Evolutionary conservation across 768 basidiomycete genomes (phyloP), one percentile per base, ranked within the genome.

Genomic region (Trametes cingulata): DNA sequence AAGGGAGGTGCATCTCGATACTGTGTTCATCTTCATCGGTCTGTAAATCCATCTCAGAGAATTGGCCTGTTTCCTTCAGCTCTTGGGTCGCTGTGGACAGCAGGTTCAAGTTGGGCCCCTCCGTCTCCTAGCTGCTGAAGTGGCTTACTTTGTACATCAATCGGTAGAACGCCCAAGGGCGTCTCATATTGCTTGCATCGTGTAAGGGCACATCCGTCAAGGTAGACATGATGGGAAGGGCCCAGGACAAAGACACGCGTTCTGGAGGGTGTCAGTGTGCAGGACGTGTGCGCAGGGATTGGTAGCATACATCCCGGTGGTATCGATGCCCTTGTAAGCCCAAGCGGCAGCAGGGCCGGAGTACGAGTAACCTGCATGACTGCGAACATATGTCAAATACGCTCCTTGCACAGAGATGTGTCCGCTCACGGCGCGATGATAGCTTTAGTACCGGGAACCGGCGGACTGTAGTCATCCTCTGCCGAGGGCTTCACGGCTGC

Each of bases 1-100:
- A 95, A 6, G 96, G 95, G 17, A 98, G 81, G 68, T 98, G 95
- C 93, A 99, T 95, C 76, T 99, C 97, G 55, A 99, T 85, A 69
- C 93, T 95, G 72, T 99, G 97, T 68, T 99, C 97, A 27, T 88
- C 92, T 73, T 95, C 94, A 69, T 99, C 97, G 2, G 85, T 85
- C 1, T 75, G 67, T 2, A 80, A 65, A 17, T 75, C 76, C 84
- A 99, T 87, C 10, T 79, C 75, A 37, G 82, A 79, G 66, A 98
- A 98, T 54, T 85, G 75, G 1, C 85, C 85, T 0, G 90, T 90
- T 2, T 73, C 75, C 27, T 77, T 75, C 20, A 96, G 79, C 65
- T 91, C 83, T 7, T 77, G 71, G 58, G 91, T 85, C 1, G 85
- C 94, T 95, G 47, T 7, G 63, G 1, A 22, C 25, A 37, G n/a